Conservation (phyloP, 345 rosid genomes). For the Heritiera fomes region DNA sequence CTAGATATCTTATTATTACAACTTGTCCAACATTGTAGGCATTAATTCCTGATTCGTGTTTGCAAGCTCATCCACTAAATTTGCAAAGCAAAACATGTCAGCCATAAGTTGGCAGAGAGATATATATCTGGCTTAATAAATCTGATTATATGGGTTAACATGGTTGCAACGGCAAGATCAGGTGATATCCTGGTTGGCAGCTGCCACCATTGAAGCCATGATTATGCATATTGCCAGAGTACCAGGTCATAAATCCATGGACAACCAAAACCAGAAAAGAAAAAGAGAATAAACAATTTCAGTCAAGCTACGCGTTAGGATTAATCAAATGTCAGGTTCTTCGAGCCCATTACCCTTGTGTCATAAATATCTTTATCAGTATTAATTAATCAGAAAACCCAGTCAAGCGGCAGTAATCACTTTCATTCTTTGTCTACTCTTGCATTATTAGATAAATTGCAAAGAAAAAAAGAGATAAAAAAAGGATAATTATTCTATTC, state of each 20-base stretch:
- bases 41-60: not conserved
- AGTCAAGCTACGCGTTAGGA: slow-evolving; percentile 25
- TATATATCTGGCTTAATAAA: not conserved
- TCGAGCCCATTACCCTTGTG: slow-evolving; percentile 30
- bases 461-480: not conserved
- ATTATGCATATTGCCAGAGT: not conserved
- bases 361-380: not conserved
- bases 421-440: slow-evolving; percentile 28
- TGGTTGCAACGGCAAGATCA: not conserved
- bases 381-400: not conserved
- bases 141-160: not conserved
- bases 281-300: not conserved
- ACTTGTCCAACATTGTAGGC: not conserved
- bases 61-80: slow-evolving; percentile 8
- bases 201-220: not conserved
- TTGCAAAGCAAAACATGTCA: not conserved
- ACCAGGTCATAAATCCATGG: not conserved
- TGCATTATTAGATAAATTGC: not conserved
- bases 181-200: not conserved
- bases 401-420: slow-evolving; percentile 33
- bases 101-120: not conserved
- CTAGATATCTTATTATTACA: slow-evolving; percentile 2
- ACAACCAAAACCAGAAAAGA: not conserved
- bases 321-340: slow-evolving; percentile 22
- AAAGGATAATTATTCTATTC: no score